Base-by-base conservation (phyloP, 2,329 filamentous ascomycete species). In the Epichloe sibirici region DNA sequence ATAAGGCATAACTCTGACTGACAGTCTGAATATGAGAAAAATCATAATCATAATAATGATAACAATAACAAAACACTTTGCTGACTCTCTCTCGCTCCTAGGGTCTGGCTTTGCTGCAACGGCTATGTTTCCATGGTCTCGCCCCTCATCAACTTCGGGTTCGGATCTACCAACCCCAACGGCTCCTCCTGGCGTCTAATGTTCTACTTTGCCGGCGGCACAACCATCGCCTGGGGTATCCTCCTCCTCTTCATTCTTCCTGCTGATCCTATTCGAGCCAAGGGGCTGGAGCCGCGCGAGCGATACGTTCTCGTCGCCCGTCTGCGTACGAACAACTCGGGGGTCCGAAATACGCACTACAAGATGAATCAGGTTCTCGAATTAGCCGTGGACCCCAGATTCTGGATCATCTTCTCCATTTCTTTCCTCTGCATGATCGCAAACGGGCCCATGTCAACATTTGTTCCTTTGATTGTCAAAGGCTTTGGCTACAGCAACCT, bases 111-210 rank as follows among this genome's bases (percentile, higher is more conserved):
- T 49, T 57, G 49, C 52, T 59, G 55, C 53, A 81, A 81, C 57
- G 79, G 79, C 3, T 69, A 82, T n/a, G 78, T 77, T 3, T 79
- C 76, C 9, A 79, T 79, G 73, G 76, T 82, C 51, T 79, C 79
- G 12, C 77, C 73, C 0, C 62, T 81, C 1, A 71, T 81, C n/a
- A 77, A 76, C 2, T 82, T 81, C 56, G 79, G 75, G 4, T 71
- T 83, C 9, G 80, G 79, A 1, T 76, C 82, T 58, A 83, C 82
- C 57, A 71, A 67, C 0, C 50, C 34, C 37, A 17, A 70, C 8
- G 66, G 78, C 7, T 66, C 70, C 0, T 63, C 68, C 31, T 81
- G 77, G 77, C 77, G 75, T 71, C 77, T 78, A 53, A 72, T 81
- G 35, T 83, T 80, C 64, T 58, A 81, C n/a, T 79, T 82, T 53